phyloP scores from a whole-genome alignment of 139 green algal species.

The Coelastrella sp. region DNA sequence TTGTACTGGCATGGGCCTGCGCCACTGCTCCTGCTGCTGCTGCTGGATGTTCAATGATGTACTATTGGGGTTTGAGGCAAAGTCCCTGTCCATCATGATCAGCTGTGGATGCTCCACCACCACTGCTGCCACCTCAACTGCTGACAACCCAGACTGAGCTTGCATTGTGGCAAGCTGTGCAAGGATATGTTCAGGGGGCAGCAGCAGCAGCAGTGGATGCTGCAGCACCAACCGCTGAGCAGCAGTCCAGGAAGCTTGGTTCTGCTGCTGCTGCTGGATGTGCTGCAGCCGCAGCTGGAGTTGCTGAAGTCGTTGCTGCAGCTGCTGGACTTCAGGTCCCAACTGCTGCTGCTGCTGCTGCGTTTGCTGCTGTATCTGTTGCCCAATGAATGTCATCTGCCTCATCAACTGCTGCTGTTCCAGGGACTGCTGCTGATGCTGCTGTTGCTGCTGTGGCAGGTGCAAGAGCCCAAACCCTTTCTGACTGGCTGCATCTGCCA shows the following conservation, averaged over 20 bases:
- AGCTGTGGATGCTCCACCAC: background rate
- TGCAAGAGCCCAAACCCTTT: background rate
- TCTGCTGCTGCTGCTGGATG: constrained; percentile 19
- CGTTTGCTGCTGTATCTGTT: background rate
- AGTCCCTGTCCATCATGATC: background rate
- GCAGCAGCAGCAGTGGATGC: constrained; percentile 35
- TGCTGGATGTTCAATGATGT: too few relatives aligned
- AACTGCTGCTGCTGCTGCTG: constrained; percentile 18
- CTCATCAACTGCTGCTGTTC: background rate
- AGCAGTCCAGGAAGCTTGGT: background rate
- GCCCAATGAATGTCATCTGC: background rate
- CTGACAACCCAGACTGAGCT: constrained; percentile 1
- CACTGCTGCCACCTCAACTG: constrained; percentile 9
- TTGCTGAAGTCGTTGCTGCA: background rate
- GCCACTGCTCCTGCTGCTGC: too few relatives aligned
- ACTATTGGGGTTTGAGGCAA: too few relatives aligned
- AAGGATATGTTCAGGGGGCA: background rate
- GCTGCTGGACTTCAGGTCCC: background rate
- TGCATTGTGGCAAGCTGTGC: background rate
- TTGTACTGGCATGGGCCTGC: too few relatives aligned
- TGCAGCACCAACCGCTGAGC: background rate
- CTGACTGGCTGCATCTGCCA: background rate
- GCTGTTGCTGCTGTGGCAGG: background rate
- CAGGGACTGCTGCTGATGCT: background rate
- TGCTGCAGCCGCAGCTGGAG: constrained; percentile 3